These are phyloP conservation scores for Gynochthodes officinalis DNA, from an alignment of 257 asterid genomes.

Conservation along the genomic window DNA sequence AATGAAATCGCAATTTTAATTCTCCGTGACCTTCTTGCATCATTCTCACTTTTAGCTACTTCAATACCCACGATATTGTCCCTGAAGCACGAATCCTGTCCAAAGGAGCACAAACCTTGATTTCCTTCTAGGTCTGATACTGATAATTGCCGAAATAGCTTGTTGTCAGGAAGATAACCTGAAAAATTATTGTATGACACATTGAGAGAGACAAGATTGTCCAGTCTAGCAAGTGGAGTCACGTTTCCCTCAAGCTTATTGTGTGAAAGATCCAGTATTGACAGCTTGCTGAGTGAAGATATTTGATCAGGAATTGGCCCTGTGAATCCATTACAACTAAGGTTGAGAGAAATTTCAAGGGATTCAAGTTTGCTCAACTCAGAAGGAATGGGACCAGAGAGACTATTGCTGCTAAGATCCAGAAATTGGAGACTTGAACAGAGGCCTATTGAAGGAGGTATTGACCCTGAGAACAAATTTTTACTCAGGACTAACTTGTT, in stretches of 20 bases:
- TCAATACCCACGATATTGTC: conserved; percentile 5
- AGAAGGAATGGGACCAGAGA: conserved; percentile 33
- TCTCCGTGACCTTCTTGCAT: conserved; percentile 27
- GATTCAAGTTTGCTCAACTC: conserved; percentile 41
- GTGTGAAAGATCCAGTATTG: conserved; percentile 37
- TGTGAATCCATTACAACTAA: conserved; percentile 34
- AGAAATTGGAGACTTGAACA: conserved; percentile 44
- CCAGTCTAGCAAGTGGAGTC: conserved; percentile 29
- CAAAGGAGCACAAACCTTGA: conserved; percentile 35
- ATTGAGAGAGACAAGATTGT: conserved; percentile 36
- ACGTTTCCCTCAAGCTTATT: conserved; percentile 38
- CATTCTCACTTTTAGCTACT: conserved; percentile 19
- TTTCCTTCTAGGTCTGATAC: conserved; percentile 35
- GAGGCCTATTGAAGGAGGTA: conserved; percentile 39
- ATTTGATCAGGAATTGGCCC: conserved; percentile 42
- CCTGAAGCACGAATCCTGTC: conserved; percentile 29
- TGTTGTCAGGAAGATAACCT: conserved; percentile 44
- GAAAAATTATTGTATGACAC: conserved; percentile 40
- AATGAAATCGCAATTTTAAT: conserved; percentile 38
- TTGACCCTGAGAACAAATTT: conserved; percentile 37
- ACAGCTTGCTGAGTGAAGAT: conserved; percentile 37
- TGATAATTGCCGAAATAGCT: conserved; percentile 40
- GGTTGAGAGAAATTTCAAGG: conserved; percentile 42
- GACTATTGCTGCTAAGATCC: conserved; percentile 42
- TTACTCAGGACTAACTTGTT: conserved; percentile 37